Conservation (phyloP, 2,329 filamentous ascomycete genomes). For the Monilinia aucupariae region DNA sequence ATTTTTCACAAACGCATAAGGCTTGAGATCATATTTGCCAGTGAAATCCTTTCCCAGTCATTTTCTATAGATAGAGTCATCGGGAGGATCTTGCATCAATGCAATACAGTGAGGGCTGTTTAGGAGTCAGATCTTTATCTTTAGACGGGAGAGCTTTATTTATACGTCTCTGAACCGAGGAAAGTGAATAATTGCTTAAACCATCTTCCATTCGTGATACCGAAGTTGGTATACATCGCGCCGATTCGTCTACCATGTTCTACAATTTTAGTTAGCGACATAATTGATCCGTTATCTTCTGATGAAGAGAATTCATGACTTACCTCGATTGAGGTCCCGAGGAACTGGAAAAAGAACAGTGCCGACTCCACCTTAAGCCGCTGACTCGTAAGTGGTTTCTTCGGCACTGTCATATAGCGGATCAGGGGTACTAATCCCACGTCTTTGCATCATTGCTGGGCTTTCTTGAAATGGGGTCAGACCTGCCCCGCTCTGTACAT, state of each 20-base stretch:
- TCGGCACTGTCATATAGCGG: not conserved
- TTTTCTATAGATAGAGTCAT: not conserved
- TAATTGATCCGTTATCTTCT: not conserved
- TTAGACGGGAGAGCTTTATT: not conserved
- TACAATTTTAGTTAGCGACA: not conserved
- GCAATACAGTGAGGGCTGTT: not conserved
- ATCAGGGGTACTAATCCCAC: not conserved
- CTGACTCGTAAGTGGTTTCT: not conserved
- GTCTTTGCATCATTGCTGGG: not conserved
- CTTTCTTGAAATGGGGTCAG: not conserved
- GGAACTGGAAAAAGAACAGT: not conserved
- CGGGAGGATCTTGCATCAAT: not conserved
- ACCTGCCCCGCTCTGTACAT: not conserved
- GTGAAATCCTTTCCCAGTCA: not conserved
- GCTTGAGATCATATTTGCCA: not conserved
- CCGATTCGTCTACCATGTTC: not conserved
- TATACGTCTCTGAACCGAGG: not conserved
- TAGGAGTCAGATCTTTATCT: not conserved
- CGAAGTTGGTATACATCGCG: not conserved
- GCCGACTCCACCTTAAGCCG: not conserved
- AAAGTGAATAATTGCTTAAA: not conserved
- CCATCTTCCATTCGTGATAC: not conserved
- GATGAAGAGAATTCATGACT: not conserved
- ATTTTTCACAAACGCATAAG: not conserved
- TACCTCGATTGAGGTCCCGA: not conserved